These are phyloP conservation scores for Perkinsus marinus DNA, from an alignment of 169 alveolate species.

Conservation along the genomic window DNA sequence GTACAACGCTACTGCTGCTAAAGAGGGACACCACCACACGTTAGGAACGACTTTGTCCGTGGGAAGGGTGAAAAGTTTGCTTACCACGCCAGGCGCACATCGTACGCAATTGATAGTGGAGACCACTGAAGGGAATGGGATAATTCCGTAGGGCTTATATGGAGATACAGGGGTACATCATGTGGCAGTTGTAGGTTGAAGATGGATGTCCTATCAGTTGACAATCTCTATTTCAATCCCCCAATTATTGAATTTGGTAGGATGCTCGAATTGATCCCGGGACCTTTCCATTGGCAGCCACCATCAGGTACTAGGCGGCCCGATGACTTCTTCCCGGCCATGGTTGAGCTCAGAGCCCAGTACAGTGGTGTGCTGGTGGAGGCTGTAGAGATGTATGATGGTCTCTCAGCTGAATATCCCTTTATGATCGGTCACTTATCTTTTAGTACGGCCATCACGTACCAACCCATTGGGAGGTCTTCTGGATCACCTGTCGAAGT, in stretches of 20 bases:
- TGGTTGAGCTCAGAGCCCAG: not conserved
- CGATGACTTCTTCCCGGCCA: not conserved
- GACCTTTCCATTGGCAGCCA: not conserved
- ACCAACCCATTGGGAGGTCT: too few relatives aligned
- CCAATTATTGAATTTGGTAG: not conserved
- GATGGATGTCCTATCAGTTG: not conserved
- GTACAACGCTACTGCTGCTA: not conserved
- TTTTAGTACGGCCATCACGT: too few relatives aligned
- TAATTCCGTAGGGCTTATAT: not conserved
- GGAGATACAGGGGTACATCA: not conserved
- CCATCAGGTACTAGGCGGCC: not conserved
- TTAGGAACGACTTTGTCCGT: not conserved
- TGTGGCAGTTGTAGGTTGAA: not conserved
- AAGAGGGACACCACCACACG: not conserved
- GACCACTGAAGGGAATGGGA: not conserved
- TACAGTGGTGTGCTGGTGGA: not conserved
- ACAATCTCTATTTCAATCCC: not conserved
- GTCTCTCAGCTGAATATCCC: too few relatives aligned
- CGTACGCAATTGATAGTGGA: not conserved
- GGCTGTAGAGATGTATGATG: not conserved
- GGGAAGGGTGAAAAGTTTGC: not conserved
- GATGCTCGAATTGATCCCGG: not conserved
- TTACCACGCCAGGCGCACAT: not conserved
- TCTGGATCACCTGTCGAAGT: too few relatives aligned
- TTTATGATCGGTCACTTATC: too few relatives aligned